Evolutionary conservation across 768 basidiomycete species (phyloP), one percentile per base, ranked within the genome.

Genomic region (Russula brevipes): DNA sequence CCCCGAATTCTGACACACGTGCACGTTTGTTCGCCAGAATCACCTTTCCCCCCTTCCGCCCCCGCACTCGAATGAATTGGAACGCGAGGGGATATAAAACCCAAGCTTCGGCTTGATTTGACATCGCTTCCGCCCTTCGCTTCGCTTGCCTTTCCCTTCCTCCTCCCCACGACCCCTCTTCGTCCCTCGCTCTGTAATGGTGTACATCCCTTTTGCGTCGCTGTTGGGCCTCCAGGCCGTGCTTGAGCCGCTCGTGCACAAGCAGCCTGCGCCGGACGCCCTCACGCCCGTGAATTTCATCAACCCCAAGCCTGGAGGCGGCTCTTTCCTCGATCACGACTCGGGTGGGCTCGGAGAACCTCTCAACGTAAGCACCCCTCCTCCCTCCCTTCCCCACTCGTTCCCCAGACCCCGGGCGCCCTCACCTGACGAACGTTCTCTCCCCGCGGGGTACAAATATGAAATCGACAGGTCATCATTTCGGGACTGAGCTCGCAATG

Each of bases 311-410:
- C 9, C 12, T 17, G 44, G 30, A 11, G 61, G 56, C 0, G 61
- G 61, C 47, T 63, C 56, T 11, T 33, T 46, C 4, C 44, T 63
- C 10, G 61, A 63, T n/a, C 31, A 42, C 1, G 33, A 38, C 5
- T 17, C n/a, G 9, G 35, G 38, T 24, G 57, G 46, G 6, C 57
- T 59, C 39, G 67, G 67, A 19, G 67, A 66, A 42, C 67, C 65
- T 56, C 57, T 68, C 45, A 68, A 68, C 41, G 67, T 68, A 35
- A 24, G 24, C 42, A 45, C 19, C 16, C 8, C 14, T 3, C 6
- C 2, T 16, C 49, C 17, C 45, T 2, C 17, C 42, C 44, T 4
- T 31, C 35, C 17, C 24, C 24, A 1, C 7, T 17, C 39, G 33
- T 19, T 39, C 12, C 41, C 41, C 10, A 24, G 8, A 3, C 8